Evolutionary conservation across 345 rosid species (phyloP), one percentile per base, ranked within the genome.

Genomic region (Kandelia obovata): DNA sequence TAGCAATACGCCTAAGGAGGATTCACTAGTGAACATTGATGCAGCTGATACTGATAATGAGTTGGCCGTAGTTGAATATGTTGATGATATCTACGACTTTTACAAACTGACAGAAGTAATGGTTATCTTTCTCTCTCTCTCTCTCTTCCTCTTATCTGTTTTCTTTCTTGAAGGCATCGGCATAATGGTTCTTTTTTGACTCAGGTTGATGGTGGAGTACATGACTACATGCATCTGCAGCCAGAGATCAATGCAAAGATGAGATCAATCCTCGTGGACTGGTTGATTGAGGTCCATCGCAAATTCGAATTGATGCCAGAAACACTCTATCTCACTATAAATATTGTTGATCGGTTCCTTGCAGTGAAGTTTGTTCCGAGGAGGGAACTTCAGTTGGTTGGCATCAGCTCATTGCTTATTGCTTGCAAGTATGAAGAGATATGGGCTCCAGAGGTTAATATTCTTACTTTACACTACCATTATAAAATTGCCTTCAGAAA

Each of bases 351-450:
- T 62, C 83, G 98, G 1, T 91, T 83, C 76, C 88, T 94, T 21
- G 84, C 92, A 0, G 71, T 74, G 75, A 87, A 82, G 73, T 70
- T 77, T 73, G 96, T 91, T 1, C 74, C 79, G 1, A 85, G 92
- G 75, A 86, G 73, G 77, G 95, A 94, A 74, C 89, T 94, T 58
- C 96, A 94, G 80, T 69, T 91, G 21, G 73, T 91, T 30, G 98
- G 97, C 72, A 86, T 91, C 49, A 83, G 96, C 65, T 78, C 97
- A 26, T 81, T 94, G 95, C 90, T 94, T 25, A 81, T 91, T 4
- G 97, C 98, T 31, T 91, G 95, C 81, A 94, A 94, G 74, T 94
- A 94, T 60, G 98, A 94, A 79, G 98, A 91, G 80, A 88, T 91
- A 68, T 91, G 97, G 98, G 90, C 98, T 17, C 98, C 96, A 31